A percentile compares a stretch with the other conserved stretches of the same genome.
phyloP scores from a whole-genome alignment of 352 stramenopile species.

The Globisporangium cederbergense region DNA sequence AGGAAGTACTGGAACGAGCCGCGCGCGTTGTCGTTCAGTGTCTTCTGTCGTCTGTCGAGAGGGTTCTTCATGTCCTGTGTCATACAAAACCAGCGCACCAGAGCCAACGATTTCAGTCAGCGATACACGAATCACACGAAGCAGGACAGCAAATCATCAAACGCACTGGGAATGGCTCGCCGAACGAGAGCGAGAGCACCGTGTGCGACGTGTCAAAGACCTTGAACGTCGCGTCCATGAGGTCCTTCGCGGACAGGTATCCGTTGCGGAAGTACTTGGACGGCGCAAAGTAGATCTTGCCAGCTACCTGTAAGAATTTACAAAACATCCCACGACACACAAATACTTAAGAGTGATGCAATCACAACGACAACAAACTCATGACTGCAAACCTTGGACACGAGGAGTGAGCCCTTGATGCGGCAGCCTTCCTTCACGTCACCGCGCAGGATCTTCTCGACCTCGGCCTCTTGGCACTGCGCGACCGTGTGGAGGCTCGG shows the following conservation, averaged over 20 bases:
- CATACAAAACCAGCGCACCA: neutral
- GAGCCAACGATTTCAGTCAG: neutral
- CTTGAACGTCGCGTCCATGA: conserved; percentile 67
- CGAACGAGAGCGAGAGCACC: conserved; percentile 67
- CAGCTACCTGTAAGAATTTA: conserved; percentile 41
- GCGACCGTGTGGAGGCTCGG: conserved; percentile 73
- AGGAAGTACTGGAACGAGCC: conserved; percentile 85
- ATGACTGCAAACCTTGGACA: conserved; percentile 55
- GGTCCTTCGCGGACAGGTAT: conserved; percentile 61
- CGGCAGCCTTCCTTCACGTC: conserved; percentile 76
- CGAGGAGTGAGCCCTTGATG: conserved; percentile 65
- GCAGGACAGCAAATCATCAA: neutral
- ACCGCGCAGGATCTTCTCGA: conserved; percentile 73
- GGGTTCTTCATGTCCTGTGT: conserved; percentile 82
- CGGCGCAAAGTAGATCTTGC: conserved; percentile 78
- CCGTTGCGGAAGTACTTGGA: conserved; percentile 81
- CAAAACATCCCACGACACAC: conserved; percentile 10
- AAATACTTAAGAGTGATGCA: neutral
- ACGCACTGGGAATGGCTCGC: conserved; percentile 66
- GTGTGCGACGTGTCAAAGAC: conserved; percentile 75
- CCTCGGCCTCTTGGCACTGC: conserved; percentile 73
- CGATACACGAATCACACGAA: neutral
- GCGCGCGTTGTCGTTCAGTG: conserved; percentile 42
- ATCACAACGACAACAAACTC: neutral
- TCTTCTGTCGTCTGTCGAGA: conserved; percentile 63